phyloP scores from a whole-genome alignment of 768 basidiomycete species.

The Kwoniella heveanensis region DNA sequence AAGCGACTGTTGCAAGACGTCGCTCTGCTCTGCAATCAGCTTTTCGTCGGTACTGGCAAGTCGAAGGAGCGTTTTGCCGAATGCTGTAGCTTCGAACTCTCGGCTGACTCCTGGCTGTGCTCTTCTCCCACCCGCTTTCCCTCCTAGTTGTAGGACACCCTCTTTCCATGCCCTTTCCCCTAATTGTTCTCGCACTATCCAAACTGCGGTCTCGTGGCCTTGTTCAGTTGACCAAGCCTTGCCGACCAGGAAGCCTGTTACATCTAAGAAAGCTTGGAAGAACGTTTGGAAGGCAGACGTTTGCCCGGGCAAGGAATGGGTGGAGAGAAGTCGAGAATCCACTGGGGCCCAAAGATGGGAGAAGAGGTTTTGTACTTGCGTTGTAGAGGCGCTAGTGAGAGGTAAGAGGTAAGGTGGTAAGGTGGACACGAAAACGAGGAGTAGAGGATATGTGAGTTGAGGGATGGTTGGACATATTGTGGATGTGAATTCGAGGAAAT shows the following conservation, averaged over 20 bases:
- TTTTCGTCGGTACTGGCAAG: slow-evolving; percentile 17
- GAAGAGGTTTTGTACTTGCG: slow-evolving; percentile 64
- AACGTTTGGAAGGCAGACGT: slow-evolving; percentile 65
- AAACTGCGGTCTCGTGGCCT: slow-evolving; percentile 32
- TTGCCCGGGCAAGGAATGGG: slow-evolving; percentile 61
- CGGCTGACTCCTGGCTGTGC: slow-evolving; percentile 17
- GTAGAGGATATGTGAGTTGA: slow-evolving; percentile 74
- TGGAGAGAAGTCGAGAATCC: slow-evolving; percentile 67
- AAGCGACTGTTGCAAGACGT: slow-evolving; percentile 9
- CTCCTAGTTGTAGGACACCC: slow-evolving; percentile 47
- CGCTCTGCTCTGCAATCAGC: slow-evolving; percentile 8
- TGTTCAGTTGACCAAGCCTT: slow-evolving; percentile 51
- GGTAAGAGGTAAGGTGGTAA: slow-evolving; percentile 62
- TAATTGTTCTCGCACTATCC: slow-evolving; percentile 57
- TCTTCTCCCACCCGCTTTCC: slow-evolving; percentile 30
- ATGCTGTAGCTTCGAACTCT: slow-evolving; percentile 38
- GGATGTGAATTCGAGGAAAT: slow-evolving; percentile 78
- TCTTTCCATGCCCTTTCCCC: slow-evolving; percentile 57
- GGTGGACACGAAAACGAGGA: slow-evolving; percentile 78
- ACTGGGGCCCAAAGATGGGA: slow-evolving; percentile 80
- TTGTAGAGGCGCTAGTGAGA: slow-evolving; percentile 19
- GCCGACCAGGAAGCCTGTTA: slow-evolving; percentile 63
- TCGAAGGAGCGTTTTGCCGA: slow-evolving; percentile 40
- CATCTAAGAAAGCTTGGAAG: slow-evolving; percentile 71
- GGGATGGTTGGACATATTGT: slow-evolving; percentile 79